Evolutionary conservation across 2,329 filamentous ascomycete genomes (phyloP).

Genomic region (Aspergillus amoenus): DNA sequence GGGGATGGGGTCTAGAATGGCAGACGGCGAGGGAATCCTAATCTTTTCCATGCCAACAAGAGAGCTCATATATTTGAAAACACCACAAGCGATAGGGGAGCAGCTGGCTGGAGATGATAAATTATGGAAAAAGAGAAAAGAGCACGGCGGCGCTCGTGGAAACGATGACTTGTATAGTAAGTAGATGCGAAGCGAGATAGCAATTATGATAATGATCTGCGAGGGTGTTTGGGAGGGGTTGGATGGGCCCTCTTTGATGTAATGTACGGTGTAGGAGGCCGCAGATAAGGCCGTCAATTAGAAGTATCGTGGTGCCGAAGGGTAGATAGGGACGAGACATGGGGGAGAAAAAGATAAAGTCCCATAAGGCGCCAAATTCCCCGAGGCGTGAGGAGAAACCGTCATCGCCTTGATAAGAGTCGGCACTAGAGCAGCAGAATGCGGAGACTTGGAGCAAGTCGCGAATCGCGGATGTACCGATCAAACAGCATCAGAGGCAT

Average conservation of each 20-base stretch:
- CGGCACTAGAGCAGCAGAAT: constrained; percentile 19
- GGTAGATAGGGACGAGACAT: constrained; percentile 15
- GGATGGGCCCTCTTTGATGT: not conserved
- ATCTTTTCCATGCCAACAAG: constrained; percentile 56
- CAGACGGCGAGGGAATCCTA: constrained; percentile 60
- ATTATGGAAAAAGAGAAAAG: not conserved
- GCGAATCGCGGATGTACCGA: constrained; percentile 22
- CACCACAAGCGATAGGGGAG: not conserved
- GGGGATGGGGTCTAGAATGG: constrained; percentile 45
- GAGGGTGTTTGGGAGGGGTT: not conserved
- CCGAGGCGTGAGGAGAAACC: constrained; percentile 23
- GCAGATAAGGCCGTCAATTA: constrained; percentile 19
- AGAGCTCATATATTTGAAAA: constrained; percentile 16
- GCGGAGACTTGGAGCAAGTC: constrained; percentile 26
- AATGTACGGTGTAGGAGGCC: not conserved
- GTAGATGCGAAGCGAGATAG: not conserved
- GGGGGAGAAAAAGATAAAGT: constrained; percentile 22
- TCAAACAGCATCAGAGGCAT: constrained; percentile 9
- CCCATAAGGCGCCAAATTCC: constrained; percentile 11
- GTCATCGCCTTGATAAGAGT: constrained; percentile 22
- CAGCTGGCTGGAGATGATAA: not conserved
- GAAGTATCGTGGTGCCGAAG: constrained; percentile 3
- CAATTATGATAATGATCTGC: not conserved
- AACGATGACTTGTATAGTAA: not conserved
- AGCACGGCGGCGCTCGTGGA: not conserved